phyloP scores from a whole-genome alignment of 768 basidiomycete species.

The Pleurotus giganteus region DNA sequence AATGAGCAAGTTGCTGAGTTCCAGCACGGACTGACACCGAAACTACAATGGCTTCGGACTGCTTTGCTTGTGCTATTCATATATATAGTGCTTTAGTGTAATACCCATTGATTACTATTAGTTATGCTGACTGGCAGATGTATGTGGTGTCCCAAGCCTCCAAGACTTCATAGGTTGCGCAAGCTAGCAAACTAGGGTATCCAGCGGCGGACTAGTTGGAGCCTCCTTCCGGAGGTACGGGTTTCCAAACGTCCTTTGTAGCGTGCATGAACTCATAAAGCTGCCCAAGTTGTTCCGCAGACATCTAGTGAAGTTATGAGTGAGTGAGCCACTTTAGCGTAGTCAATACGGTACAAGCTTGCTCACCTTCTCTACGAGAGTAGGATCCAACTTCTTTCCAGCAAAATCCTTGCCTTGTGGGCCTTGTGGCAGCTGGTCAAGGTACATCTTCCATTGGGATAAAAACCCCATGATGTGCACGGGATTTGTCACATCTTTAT shows the following conservation, averaged over 20 bases:
- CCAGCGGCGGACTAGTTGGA: not conserved
- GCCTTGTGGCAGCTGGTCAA: constrained; percentile 64
- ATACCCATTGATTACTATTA: no score
- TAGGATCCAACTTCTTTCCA: constrained; percentile 69
- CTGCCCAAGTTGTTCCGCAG: constrained; percentile 87
- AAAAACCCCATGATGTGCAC: constrained; percentile 93
- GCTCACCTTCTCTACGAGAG: constrained; percentile 72
- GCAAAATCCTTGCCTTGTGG: constrained; percentile 44
- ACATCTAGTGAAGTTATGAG: constrained; percentile 56
- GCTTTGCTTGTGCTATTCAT: no score
- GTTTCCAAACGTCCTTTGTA: constrained; percentile 85
- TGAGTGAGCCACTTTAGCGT: not conserved
- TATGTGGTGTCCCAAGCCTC: no score
- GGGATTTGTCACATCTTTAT: constrained; percentile 78
- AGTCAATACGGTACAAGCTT: not conserved
- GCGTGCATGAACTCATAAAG: constrained; percentile 94
- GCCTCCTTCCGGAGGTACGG: constrained; percentile 28
- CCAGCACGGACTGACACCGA: no score
- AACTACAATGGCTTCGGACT: no score
- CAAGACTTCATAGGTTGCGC: no score
- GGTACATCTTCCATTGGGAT: constrained; percentile 92
- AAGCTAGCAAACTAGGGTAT: no score
- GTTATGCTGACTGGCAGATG: no score
- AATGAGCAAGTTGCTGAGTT: no score
- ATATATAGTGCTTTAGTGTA: no score